These are phyloP conservation scores for Colletotrichum destructivum DNA, from an alignment of 2,329 filamentous ascomycete genomes.

Conservation along the genomic window DNA sequence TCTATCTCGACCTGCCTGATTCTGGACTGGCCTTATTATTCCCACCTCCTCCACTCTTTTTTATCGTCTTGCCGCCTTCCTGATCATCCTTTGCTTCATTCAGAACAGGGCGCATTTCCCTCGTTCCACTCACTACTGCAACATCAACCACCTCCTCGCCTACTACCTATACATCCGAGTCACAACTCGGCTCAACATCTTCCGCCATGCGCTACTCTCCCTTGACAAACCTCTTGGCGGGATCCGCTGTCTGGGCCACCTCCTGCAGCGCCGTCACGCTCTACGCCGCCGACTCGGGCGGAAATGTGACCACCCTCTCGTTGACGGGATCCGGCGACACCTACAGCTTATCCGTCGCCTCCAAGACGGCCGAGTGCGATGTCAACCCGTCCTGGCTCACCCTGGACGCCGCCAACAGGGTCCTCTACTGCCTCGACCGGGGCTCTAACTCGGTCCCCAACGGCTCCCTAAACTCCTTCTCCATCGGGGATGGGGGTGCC, in stretches of 20 bases:
- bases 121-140: not conserved
- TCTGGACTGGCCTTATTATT: not conserved
- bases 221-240: slow-evolving; percentile 31
- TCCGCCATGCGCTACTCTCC: slow-evolving; percentile 27
- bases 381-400: slow-evolving; percentile 42
- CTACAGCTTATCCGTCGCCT: slow-evolving; percentile 40
- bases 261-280: slow-evolving; percentile 42
- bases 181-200: slow-evolving; percentile 18
- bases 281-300: slow-evolving; percentile 43
- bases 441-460: slow-evolving; percentile 29
- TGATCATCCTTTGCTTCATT: slow-evolving; percentile 6
- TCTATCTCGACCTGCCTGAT: slow-evolving; percentile 18
- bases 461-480: slow-evolving; percentile 43
- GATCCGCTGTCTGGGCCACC: slow-evolving; percentile 21
- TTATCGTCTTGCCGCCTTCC: no score
- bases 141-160: not conserved
- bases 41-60: slow-evolving; percentile 17
- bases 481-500: slow-evolving; percentile 36
- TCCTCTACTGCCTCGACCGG: slow-evolving; percentile 42
- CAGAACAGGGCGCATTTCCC: slow-evolving; percentile 11
- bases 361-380: slow-evolving; percentile 41
- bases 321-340: slow-evolving; percentile 31
- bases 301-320: slow-evolving; percentile 44
- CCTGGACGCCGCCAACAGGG: slow-evolving; percentile 37
- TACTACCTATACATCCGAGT: not conserved